Base-by-base conservation (phyloP, 805 yeast species). In the Candida nonsorbophila region DNA sequence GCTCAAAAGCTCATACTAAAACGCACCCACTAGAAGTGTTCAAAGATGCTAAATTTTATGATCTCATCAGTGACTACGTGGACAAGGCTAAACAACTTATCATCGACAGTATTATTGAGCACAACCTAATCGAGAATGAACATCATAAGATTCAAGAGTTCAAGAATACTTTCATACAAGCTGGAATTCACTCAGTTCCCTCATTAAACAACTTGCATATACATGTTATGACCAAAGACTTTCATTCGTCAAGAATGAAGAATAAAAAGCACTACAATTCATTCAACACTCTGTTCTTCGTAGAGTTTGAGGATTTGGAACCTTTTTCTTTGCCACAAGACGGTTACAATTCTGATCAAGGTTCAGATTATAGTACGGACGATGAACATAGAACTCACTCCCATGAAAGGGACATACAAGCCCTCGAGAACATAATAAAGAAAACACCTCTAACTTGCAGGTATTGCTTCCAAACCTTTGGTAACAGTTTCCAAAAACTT, bases 181-280 rank as follows among this genome's bases (percentile, higher is more conserved):
- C 67, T 6, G 90, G 94, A 1, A 67, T 83, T 15, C 94, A 84
- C 52, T 53, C 82, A 4, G 67, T 68, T 2, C 94, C 94, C 3
- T 78, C 87, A 1, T 49, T 84, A 67, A 54, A 53, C 22, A 82
- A 84, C 47, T 43, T 84, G 25, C 94, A 84, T 45, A 58, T 84
- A 12, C 94, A 84, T 55, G 74, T 84, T 14, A 63, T 84, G 27
- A 76, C 87, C 0, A 61, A 57, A 27, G 94, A 84, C 51, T 69
- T 79, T 44, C 44, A 60, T 39, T 72, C 83, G 7, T 55, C 55
- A 0, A 44, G 61, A 15, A 32, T 84, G 56, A 84, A 82, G 49
- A 61, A 75, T 41, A 72, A 68, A 35, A 67, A 63, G 32, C 94
- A 84, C 51, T 84, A 74, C 51, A 78, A 78, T 45, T 77, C 87